A percentile compares a stretch with the other conserved stretches of the same genome.
Conservation (phyloP, 306 rosid species). For the Amphicarpaea edgeworthii region DNA sequence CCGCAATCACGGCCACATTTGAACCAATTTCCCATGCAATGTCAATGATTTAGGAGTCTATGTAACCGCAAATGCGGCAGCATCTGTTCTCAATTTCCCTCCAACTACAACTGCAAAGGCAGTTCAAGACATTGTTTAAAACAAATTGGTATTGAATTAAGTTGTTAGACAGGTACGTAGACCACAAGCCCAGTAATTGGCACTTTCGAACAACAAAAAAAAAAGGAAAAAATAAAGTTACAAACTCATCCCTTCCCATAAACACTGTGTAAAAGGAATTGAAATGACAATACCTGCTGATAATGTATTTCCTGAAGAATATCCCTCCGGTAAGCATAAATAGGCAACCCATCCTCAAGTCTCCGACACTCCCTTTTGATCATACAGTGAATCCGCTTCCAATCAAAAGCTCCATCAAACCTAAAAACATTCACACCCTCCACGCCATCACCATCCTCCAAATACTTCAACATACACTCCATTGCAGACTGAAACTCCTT, state of each 20-base stretch:
- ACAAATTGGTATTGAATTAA: background rate
- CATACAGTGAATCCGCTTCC: conserved; percentile 60
- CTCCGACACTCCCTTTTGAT: conserved; percentile 76
- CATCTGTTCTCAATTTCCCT: background rate
- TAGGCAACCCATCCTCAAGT: conserved; percentile 81
- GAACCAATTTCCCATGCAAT: background rate
- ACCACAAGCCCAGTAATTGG: background rate
- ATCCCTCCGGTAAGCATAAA: conserved; percentile 77
- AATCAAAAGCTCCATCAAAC: conserved; percentile 54
- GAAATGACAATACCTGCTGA: conserved; percentile 64
- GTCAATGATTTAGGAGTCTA: background rate
- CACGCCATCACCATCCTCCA: conserved; percentile 47
- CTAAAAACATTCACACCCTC: conserved; percentile 48
- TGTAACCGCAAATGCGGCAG: background rate
- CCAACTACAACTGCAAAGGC: background rate
- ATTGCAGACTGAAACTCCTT: conserved; percentile 74
- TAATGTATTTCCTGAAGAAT: conserved; percentile 61
- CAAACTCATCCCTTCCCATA: background rate
- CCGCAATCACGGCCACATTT: background rate
- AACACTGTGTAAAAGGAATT: background rate
- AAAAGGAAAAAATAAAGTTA: background rate
- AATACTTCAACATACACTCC: conserved; percentile 61
- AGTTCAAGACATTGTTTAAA: background rate
- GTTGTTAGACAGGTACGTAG: background rate
- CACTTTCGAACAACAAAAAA: background rate